phyloP scores from a whole-genome alignment of 441 rosid genomes.

The Biscutella laevigata region DNA sequence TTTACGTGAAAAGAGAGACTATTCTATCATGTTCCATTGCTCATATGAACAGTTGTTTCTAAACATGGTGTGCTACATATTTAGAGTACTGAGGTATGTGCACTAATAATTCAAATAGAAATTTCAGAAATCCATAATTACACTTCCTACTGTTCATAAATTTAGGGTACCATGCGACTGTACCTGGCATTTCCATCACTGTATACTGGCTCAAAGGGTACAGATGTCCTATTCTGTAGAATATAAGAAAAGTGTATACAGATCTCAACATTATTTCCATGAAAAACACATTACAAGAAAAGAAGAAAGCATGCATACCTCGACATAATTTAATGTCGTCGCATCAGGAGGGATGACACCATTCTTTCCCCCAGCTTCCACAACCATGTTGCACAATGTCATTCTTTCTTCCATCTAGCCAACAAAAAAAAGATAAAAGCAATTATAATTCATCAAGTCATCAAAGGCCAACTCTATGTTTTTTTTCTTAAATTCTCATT shows the following conservation, averaged over 20 bases:
- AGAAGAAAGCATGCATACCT: slow-evolving; percentile 35
- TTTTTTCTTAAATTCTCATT: not conserved
- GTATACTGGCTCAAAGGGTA: slow-evolving; percentile 77
- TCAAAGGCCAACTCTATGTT: not conserved
- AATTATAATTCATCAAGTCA: not conserved
- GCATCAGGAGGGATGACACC: slow-evolving; percentile 90
- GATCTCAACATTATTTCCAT: not conserved
- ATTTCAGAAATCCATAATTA: not conserved
- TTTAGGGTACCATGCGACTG: not conserved
- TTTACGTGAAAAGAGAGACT: not conserved
- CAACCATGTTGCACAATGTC: slow-evolving; percentile 94
- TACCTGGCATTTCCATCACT: slow-evolving; percentile 90
- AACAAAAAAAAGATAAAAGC: slow-evolving; percentile 9
- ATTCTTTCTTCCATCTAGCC: slow-evolving; percentile 95
- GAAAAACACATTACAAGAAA: not conserved
- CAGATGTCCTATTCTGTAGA: slow-evolving; percentile 68
- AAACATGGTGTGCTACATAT: not conserved
- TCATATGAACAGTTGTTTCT: not conserved
- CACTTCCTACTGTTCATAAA: not conserved
- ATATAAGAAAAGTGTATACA: slow-evolving; percentile 5
- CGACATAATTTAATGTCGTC: slow-evolving; percentile 79
- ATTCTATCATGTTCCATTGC: slow-evolving; percentile 1
- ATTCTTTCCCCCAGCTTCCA: slow-evolving; percentile 98
- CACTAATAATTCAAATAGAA: not conserved
- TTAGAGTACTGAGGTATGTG: not conserved